phyloP scores from a whole-genome alignment of 2,329 filamentous ascomycete species.

The Ophiostoma perfectum region DNA sequence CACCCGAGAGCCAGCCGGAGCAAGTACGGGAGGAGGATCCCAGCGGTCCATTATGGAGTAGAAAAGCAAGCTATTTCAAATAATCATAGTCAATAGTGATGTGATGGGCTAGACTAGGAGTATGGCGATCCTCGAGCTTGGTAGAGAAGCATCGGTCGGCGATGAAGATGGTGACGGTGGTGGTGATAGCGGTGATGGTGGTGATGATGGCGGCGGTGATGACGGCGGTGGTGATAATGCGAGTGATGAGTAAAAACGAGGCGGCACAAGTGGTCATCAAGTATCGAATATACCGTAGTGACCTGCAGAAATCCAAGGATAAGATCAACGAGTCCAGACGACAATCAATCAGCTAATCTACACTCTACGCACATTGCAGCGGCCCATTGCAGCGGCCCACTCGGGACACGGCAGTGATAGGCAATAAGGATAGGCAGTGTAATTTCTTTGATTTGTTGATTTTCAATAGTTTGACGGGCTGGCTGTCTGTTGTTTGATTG shows the following conservation, averaged over 20 bases:
- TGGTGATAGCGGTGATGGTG: not conserved
- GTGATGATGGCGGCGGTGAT: not conserved
- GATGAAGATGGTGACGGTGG: too few relatives aligned
- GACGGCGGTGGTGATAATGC: not conserved
- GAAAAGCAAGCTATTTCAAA: slow-evolving; percentile 8
- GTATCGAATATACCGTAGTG: not conserved
- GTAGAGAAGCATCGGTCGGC: too few relatives aligned
- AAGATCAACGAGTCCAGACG: not conserved
- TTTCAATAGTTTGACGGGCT: too few relatives aligned
- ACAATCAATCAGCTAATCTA: not conserved
- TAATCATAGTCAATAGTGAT: not conserved
- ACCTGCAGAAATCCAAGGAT: not conserved
- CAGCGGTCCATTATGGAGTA: not conserved
- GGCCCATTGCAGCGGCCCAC: not conserved
- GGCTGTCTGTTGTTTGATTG: too few relatives aligned
- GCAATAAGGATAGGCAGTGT: slow-evolving; percentile 1
- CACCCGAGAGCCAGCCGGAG: not conserved
- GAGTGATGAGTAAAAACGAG: not conserved
- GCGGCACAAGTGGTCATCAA: not conserved
- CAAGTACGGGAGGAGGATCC: slow-evolving; percentile 3
- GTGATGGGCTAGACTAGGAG: not conserved
- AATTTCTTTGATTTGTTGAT: not conserved
- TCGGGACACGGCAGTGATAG: not conserved
- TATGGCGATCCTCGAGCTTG: slow-evolving; percentile 7
- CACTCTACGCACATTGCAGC: not conserved